Evolutionary conservation across 371 early-diverging fungal species (phyloP).

Genomic region (Chytridiales sp.): DNA sequence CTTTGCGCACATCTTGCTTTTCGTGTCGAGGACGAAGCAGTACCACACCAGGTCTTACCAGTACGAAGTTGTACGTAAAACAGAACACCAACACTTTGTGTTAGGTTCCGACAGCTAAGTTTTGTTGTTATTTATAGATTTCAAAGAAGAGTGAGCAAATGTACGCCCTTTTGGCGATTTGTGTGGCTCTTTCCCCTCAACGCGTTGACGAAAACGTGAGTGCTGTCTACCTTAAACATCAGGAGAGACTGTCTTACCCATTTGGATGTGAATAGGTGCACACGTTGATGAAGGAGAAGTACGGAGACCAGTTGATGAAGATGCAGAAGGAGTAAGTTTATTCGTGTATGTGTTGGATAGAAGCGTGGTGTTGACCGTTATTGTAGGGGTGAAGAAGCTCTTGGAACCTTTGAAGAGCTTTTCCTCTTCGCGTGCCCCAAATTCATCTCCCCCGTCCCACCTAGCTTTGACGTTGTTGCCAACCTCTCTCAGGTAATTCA

Average conservation of each 20-base stretch:
- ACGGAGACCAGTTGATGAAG: conserved; percentile 84
- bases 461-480: conserved; percentile 63
- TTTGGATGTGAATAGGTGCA: conserved; percentile 60
- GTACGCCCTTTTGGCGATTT: conserved; percentile 89
- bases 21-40: conserved; percentile 88
- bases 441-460: conserved; percentile 85
- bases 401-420: conserved; percentile 80
- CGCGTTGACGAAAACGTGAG: conserved; percentile 79
- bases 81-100: conserved; percentile 1
- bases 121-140: conserved; percentile 44
- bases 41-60: conserved; percentile 91
- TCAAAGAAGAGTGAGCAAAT: conserved; percentile 82
- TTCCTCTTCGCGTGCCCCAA: conserved; percentile 92
- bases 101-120: too few species aligned
- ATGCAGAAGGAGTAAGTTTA: conserved; percentile 73
- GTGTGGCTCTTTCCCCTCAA: conserved; percentile 89
- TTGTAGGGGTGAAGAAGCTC: conserved; percentile 67
- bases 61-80: conserved; percentile 70
- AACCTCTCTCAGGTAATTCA: conserved; percentile 27
- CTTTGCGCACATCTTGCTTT: conserved; percentile 86
- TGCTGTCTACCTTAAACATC: neutral
- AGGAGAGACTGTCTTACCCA: too few species aligned
- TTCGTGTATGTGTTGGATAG: neutral
- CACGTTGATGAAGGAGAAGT: conserved; percentile 82
- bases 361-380: too few species aligned